Evolutionary conservation across 106 monocot genomes (phyloP).

Genomic region (Dendrobium nobile): DNA sequence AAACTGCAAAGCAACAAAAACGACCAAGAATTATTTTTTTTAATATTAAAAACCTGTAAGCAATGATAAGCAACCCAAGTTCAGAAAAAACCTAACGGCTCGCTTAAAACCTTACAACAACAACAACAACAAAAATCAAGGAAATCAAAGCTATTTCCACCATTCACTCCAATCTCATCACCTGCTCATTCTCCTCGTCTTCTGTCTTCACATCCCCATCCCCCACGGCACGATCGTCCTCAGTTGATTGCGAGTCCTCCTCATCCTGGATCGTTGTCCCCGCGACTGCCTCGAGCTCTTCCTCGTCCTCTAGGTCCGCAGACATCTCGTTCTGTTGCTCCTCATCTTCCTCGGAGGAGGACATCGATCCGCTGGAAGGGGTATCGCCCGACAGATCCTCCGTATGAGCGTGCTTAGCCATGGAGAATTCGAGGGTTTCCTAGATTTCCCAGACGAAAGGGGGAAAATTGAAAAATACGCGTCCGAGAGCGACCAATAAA

Average conservation of each 20-base stretch:
- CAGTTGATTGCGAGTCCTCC: slow-evolving; percentile 39
- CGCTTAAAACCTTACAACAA: neutral
- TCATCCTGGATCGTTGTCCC: slow-evolving; percentile 25
- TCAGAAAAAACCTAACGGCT: neutral
- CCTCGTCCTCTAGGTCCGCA: slow-evolving; percentile 29
- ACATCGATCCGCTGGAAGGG: slow-evolving; percentile 11
- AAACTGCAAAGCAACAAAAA: neutral
- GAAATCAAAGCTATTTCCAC: neutral
- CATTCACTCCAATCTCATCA: neutral
- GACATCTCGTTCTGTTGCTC: slow-evolving; percentile 10
- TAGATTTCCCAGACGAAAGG: neutral
- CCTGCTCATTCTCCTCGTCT: slow-evolving; percentile 16
- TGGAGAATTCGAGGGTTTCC: slow-evolving; percentile 14
- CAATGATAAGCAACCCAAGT: neutral
- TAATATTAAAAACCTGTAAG: neutral
- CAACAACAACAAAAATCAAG: neutral
- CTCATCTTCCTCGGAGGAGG: slow-evolving; percentile 25
- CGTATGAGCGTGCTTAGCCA: slow-evolving; percentile 36
- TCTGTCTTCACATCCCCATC: slow-evolving; percentile 21
- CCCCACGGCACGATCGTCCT: slow-evolving; percentile 39
- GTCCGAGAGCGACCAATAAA: neutral
- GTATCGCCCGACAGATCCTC: slow-evolving; percentile 23
- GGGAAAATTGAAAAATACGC: neutral
- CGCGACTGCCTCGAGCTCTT: slow-evolving; percentile 64
- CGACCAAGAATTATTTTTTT: neutral